Percentiles rank a stretch among this genome's conserved stretches.
phyloP scores from a whole-genome alignment of 2,329 filamentous ascomycete species.

The Fonsecaea nubica region DNA sequence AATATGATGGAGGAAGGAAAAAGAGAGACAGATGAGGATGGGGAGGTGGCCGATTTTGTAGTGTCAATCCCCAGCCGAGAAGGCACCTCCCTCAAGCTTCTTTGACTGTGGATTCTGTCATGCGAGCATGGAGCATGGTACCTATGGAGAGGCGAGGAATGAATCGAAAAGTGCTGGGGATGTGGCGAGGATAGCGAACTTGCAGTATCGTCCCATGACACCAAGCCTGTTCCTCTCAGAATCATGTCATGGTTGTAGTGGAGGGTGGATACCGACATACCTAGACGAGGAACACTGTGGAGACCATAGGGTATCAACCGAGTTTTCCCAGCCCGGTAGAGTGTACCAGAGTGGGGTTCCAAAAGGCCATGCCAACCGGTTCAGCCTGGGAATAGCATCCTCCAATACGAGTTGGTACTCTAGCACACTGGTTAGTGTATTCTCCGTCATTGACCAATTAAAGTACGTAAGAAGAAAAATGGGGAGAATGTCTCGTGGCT shows the following conservation, averaged over 20 bases:
- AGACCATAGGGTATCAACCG: conserved; percentile 9
- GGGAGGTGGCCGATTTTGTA: conserved; percentile 30
- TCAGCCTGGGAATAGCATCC: conserved; percentile 1
- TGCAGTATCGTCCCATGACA: conserved; percentile 16
- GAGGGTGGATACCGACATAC: conserved; percentile 3
- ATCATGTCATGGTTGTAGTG: conserved; percentile 29
- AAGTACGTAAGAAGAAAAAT: neutral
- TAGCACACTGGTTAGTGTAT: neutral
- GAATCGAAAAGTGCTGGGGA: conserved; percentile 6
- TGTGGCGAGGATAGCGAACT: conserved; percentile 10
- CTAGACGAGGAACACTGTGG: conserved; percentile 11
- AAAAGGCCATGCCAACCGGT: neutral
- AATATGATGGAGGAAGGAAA: conserved; percentile 22
- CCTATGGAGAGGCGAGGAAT: neutral
- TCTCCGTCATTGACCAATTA: neutral
- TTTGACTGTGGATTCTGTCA: conserved; percentile 9
- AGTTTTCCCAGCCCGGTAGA: conserved; percentile 3
- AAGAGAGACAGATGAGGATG: conserved; percentile 9
- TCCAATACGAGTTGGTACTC: neutral
- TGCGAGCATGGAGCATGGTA: conserved; percentile 1
- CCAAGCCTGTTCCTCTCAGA: conserved; percentile 22
- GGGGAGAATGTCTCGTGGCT: neutral
- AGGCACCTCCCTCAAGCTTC: neutral
- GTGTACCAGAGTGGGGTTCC: neutral
- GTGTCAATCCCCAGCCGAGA: neutral